A percentile compares a stretch with the other conserved stretches of the same genome.
These are phyloP conservation scores for Lactifluus rugatus DNA, from an alignment of 768 basidiomycete species.

Conservation along the genomic window DNA sequence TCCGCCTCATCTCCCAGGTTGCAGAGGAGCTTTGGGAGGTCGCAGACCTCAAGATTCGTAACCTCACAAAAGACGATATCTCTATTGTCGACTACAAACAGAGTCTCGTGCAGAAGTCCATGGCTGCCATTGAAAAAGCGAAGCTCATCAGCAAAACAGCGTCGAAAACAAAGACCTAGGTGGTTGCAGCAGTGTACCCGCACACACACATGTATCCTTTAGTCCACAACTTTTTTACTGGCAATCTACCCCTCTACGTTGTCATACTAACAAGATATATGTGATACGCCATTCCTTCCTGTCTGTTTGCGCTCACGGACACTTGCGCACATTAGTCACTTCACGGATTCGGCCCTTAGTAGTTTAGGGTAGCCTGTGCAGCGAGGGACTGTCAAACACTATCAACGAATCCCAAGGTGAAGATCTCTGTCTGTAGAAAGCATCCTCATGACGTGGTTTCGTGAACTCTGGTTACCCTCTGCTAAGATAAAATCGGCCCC, in stretches of 20 bases:
- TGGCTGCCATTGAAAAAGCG: slow-evolving; percentile 84
- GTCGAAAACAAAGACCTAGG: slow-evolving; percentile 55
- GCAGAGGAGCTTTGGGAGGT: slow-evolving; percentile 99
- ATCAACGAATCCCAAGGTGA: neutral
- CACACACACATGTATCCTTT: slow-evolving; percentile 5
- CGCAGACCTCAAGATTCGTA: slow-evolving; percentile 84
- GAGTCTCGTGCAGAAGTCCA: slow-evolving; percentile 71
- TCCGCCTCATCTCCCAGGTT: slow-evolving; percentile 96
- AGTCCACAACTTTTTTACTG: neutral
- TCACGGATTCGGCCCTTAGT: neutral
- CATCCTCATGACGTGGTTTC: neutral
- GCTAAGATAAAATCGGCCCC: neutral
- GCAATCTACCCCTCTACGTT: neutral
- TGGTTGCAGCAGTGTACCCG: neutral
- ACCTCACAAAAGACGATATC: slow-evolving; percentile 85
- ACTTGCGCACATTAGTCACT: neutral
- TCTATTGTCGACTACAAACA: slow-evolving; percentile 92
- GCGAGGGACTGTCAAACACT: neutral
- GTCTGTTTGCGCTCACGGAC: neutral
- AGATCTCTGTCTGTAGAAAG: neutral
- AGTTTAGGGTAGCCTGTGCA: neutral
- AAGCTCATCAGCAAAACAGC: slow-evolving; percentile 85
- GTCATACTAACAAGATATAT: neutral
- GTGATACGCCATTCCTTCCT: neutral
- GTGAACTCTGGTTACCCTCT: neutral